Conservation (phyloP, 106 monocot species). For the Allium fistulosum region DNA sequence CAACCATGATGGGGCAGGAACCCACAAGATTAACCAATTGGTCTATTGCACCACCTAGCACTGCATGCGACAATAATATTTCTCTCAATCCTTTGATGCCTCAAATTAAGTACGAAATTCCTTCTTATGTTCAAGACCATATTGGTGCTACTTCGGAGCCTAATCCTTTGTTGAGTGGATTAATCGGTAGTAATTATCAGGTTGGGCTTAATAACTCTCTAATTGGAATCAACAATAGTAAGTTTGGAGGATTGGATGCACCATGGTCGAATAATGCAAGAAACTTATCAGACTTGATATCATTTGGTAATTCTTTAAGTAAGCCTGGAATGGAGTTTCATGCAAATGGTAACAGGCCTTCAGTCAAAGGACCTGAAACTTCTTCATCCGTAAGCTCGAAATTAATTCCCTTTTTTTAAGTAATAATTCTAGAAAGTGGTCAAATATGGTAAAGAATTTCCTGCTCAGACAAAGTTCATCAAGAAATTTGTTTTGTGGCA, state of each 20-base stretch:
- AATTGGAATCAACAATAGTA: not conserved
- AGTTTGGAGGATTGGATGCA: not conserved
- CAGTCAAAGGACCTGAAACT: not conserved
- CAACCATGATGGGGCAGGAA: conserved; percentile 7
- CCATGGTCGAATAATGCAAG: conserved; percentile 6
- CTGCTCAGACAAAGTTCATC: too few species aligned
- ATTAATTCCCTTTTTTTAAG: not conserved
- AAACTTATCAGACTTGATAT: conserved; percentile 34
- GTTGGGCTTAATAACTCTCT: conserved; percentile 11
- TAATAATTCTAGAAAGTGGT: too few species aligned
- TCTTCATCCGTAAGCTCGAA: conserved; percentile 20
- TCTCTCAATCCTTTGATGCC: not conserved
- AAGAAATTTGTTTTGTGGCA: too few species aligned
- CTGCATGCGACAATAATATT: conserved; percentile 4
- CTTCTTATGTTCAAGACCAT: not conserved
- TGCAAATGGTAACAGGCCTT: not conserved
- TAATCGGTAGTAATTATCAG: not conserved
- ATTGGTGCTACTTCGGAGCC: not conserved
- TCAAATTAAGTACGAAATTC: not conserved
- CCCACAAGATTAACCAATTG: conserved; percentile 34
- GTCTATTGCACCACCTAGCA: conserved; percentile 75
- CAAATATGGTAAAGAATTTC: too few species aligned
- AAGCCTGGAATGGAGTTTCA: conserved; percentile 2
- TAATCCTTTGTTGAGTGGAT: not conserved
- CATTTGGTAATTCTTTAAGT: conserved; percentile 14